Evolutionary conservation across 129 eudicot genomes (phyloP).

Genomic region (Centrapalus pauciflorus): DNA sequence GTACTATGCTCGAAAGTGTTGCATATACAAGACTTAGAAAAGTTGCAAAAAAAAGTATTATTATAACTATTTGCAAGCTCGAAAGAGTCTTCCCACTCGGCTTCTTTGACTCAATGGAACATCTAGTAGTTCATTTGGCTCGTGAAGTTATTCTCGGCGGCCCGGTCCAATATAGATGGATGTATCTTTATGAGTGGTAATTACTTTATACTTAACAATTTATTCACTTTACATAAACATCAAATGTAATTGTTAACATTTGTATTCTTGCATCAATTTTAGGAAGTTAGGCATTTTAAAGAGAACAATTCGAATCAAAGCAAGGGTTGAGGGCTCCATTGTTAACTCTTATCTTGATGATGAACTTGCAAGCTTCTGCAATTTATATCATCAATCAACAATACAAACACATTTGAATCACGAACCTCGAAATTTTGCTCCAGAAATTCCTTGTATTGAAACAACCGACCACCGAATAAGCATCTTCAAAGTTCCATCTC

Average conservation of each 20-base stretch:
- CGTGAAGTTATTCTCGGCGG: not conserved
- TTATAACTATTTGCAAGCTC: not conserved
- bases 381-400: not conserved
- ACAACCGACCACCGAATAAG: not conserved
- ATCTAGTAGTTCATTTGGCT: not conserved
- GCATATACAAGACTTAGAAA: not conserved
- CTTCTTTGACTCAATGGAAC: slow-evolving; percentile 4
- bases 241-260: no score
- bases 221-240: not conserved
- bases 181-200: slow-evolving; percentile 9
- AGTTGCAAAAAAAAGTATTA: not conserved
- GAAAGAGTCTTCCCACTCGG: not conserved
- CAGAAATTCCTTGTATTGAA: not conserved
- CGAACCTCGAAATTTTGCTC: not conserved
- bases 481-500: not conserved
- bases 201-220: not conserved
- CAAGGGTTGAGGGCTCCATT: no score
- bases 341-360: not conserved
- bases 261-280: not conserved
- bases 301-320: no score
- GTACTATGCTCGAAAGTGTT: not conserved
- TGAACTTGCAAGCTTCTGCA: not conserved
- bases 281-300: not conserved
- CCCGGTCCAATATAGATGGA: not conserved
- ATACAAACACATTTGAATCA: not conserved